Conservation (phyloP, 1,284 basidiomycete genomes). For the Naganishia sp. region DNA sequence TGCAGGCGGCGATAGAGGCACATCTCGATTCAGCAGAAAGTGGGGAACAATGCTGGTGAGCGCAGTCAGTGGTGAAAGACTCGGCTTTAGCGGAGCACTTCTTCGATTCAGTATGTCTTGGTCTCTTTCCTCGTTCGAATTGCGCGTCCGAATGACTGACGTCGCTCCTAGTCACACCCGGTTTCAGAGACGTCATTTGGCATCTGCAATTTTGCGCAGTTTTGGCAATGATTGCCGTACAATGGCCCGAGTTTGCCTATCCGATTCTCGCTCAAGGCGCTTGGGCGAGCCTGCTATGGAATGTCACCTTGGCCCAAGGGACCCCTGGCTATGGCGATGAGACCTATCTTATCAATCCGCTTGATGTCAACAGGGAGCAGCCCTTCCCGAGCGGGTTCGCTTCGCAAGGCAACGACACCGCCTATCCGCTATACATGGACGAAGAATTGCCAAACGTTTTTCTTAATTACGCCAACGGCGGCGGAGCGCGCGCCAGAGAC, state of each 20-base stretch:
- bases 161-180: constrained; percentile 72
- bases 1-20: constrained; percentile 18
- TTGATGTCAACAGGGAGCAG: constrained; percentile 4
- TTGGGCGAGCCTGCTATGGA: constrained; percentile 84
- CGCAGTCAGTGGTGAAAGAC: constrained; percentile 84
- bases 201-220: constrained; percentile 77
- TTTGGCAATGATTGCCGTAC: constrained; percentile 85
- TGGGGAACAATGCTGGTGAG: constrained; percentile 88
- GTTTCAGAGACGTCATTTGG: constrained; percentile 85
- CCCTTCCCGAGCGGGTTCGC: constrained; percentile 65
- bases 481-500: constrained; percentile 54
- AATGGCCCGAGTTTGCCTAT: constrained; percentile 91
- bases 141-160: too few species aligned
- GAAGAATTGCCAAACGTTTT: constrained; percentile 66
- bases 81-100: constrained; percentile 79
- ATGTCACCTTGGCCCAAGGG: constrained; percentile 67
- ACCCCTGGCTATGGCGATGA: constrained; percentile 66
- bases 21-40: constrained; percentile 42
- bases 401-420: constrained; percentile 67
- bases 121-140: constrained; percentile 13
- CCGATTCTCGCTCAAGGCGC: constrained; percentile 80
- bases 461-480: constrained; percentile 63
- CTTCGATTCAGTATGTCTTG: constrained; percentile 74
- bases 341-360: constrained; percentile 62
- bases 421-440: constrained; percentile 78